Evolutionary conservation across 805 yeast species (phyloP).

Genomic region (Jamesozyma lodderae): DNA sequence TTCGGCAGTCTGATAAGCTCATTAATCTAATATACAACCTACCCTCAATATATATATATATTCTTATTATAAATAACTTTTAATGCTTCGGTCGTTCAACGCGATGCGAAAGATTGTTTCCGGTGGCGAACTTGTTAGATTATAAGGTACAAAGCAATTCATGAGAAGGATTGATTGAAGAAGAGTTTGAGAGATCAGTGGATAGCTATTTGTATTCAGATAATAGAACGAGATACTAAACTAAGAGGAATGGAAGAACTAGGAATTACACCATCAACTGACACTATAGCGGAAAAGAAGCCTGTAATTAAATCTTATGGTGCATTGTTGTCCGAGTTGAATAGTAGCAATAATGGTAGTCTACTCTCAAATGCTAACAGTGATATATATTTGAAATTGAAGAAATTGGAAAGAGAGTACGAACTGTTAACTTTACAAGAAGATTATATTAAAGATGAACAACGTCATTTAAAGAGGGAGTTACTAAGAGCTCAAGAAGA

Average conservation of each 20-base stretch:
- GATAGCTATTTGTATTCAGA: background rate
- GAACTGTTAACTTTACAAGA: slow-evolving; percentile 83
- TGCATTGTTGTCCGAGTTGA: slow-evolving; percentile 25
- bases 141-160: no score
- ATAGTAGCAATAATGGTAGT: slow-evolving; percentile 14
- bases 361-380: slow-evolving; percentile 27
- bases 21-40: no score
- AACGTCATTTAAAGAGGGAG: slow-evolving; percentile 91
- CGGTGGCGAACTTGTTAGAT: no score
- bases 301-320: slow-evolving; percentile 26
- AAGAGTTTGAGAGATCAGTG: no score
- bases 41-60: no score
- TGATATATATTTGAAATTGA: slow-evolving; percentile 77
- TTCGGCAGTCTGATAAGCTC: no score
- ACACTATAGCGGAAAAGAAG: slow-evolving; percentile 29
- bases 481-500: slow-evolving; percentile 96
- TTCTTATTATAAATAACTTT: no score
- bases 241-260: slow-evolving; percentile 47
- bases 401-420: slow-evolving; percentile 82
- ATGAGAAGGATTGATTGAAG: no score
- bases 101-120: no score
- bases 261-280: slow-evolving; percentile 38
- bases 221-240: background rate
- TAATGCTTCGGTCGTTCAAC: no score
- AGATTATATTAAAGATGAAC: slow-evolving; percentile 96